Evolutionary conservation across 1,139 yeast genomes (phyloP), one percentile per base, ranked within the genome.

Genomic region (Debaryomycetaceae sp.): DNA sequence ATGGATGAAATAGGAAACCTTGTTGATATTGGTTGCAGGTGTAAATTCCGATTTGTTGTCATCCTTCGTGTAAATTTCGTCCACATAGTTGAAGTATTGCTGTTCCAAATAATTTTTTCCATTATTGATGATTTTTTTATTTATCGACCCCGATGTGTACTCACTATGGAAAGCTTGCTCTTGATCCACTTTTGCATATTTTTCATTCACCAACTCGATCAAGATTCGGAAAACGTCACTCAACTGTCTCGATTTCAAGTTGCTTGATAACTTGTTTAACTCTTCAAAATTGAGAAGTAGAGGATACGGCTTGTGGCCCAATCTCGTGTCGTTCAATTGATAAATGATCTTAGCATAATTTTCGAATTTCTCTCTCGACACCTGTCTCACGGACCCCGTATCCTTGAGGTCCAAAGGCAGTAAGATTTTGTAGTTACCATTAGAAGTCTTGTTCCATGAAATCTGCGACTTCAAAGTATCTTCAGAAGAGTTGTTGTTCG

Each of bases 31-130:
- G 3, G 88, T 81, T 5, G 95, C 87, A 14, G 87, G 77, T 22
- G 56, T 50, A 43, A 43, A 70, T 42, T 70, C 67, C 5, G 80
- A 78, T 36, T 80, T 80, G 42, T 76, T 80, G 52, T 80, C 63
- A 48, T 72, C 76, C 49, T 83, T 83, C 36, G 79, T 75, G 59
- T 88, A 89, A 41, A 88, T 76, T 39, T 78, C 81, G 55, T 87
- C 91, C 51, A 90, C 78, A 59, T 84, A 82, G 40, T 79, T 84
- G 58, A 78, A 80, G 62, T 89, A 91, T 63, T 93, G 97, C 9
- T 66, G 62, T 60, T 93, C 96, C 53, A 93, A 72, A 55, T 78
- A 84, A 6, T 61, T 53, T 54, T 78, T 80, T 24, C 95, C 80
- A 46, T 80, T 84, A 9, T 65, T 59, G 6, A 82, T 77, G 37